phyloP scores from a whole-genome alignment of 2,329 filamentous ascomycete species.

The Simplicillium aogashimaense region DNA sequence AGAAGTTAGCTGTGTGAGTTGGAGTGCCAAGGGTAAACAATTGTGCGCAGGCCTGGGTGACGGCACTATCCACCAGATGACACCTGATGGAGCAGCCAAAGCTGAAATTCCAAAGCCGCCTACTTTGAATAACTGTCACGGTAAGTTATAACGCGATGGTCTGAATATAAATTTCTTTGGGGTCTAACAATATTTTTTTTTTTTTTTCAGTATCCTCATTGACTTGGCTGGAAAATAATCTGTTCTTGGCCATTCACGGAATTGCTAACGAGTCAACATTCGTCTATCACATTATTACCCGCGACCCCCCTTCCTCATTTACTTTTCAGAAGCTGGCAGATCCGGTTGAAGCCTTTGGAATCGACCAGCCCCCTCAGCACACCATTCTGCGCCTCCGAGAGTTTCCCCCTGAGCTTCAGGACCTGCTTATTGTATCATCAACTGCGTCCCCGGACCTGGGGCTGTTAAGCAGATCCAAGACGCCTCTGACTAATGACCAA shows the following conservation, averaged over 20 bases:
- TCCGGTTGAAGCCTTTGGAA: slow-evolving; percentile 62
- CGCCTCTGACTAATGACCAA: slow-evolving; percentile 52
- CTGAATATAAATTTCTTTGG: too few relatives aligned
- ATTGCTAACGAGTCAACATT: slow-evolving; percentile 51
- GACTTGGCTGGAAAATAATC: slow-evolving; percentile 78
- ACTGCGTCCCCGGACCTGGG: slow-evolving; percentile 73
- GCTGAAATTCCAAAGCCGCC: slow-evolving; percentile 72
- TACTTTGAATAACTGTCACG: slow-evolving; percentile 54
- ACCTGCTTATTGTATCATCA: slow-evolving; percentile 73
- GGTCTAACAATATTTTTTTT: too few relatives aligned
- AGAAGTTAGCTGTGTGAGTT: slow-evolving; percentile 74
- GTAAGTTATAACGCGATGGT: slow-evolving; percentile 32
- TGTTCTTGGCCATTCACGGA: slow-evolving; percentile 73
- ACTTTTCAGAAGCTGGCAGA: slow-evolving; percentile 66
- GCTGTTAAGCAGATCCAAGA: slow-evolving; percentile 64
- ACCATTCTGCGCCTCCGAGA: slow-evolving; percentile 68
- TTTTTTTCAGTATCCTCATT: slow-evolving; percentile 58
- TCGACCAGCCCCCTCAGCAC: slow-evolving; percentile 62
- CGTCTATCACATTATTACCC: slow-evolving; percentile 70
- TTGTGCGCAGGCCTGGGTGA: slow-evolving; percentile 76
- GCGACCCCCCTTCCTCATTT: slow-evolving; percentile 50
- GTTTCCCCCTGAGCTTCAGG: slow-evolving; percentile 71
- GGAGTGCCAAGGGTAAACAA: slow-evolving; percentile 92
- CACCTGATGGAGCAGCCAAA: slow-evolving; percentile 67
- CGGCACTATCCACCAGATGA: slow-evolving; percentile 75